phyloP scores from a whole-genome alignment of 2,329 filamentous ascomycete genomes.

The Cercospora zeina region DNA sequence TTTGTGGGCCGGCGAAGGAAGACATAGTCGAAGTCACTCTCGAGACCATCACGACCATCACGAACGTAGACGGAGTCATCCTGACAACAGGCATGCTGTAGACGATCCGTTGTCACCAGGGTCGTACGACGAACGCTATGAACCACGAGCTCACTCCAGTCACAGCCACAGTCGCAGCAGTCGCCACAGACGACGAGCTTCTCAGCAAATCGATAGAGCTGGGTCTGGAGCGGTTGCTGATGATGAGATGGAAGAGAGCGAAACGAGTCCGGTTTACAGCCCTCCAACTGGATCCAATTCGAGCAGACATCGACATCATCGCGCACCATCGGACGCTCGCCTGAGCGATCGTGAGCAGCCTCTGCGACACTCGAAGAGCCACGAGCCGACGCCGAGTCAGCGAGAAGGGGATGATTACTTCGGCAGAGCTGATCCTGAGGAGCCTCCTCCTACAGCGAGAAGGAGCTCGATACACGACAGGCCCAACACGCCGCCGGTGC shows the following conservation, averaged over 20 bases:
- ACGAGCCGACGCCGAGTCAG: conserved; percentile 45
- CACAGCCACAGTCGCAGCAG: conserved; percentile 23
- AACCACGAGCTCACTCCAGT: conserved; percentile 20
- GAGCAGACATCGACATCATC: conserved; percentile 23
- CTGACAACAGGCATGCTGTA: conserved; percentile 33
- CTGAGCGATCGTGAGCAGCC: conserved; percentile 31
- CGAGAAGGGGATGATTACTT: conserved; percentile 36
- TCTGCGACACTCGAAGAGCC: conserved; percentile 46
- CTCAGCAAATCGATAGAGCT: conserved; percentile 24
- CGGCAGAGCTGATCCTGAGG: conserved; percentile 23
- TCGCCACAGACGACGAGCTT: conserved; percentile 25
- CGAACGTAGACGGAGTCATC: conserved; percentile 27
- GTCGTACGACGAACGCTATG: conserved; percentile 23
- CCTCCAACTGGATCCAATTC: conserved; percentile 27
- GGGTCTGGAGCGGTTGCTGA: conserved; percentile 22
- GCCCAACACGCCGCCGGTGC: conserved; percentile 27
- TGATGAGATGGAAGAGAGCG: conserved; percentile 26
- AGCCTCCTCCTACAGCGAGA: conserved; percentile 18
- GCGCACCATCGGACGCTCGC: conserved; percentile 22
- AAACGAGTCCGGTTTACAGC: conserved; percentile 25
- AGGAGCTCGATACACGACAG: conserved; percentile 29
- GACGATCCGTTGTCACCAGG: conserved; percentile 25
- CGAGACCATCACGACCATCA: conserved; percentile 31
- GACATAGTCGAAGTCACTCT: conserved; percentile 32
- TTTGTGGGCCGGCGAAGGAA: conserved; percentile 39